A percentile compares a stretch with the other conserved stretches of the same genome.
Evolutionary conservation across 192 early-diverging fungal species (phyloP).

Genomic region (Pilaira anomala): DNA sequence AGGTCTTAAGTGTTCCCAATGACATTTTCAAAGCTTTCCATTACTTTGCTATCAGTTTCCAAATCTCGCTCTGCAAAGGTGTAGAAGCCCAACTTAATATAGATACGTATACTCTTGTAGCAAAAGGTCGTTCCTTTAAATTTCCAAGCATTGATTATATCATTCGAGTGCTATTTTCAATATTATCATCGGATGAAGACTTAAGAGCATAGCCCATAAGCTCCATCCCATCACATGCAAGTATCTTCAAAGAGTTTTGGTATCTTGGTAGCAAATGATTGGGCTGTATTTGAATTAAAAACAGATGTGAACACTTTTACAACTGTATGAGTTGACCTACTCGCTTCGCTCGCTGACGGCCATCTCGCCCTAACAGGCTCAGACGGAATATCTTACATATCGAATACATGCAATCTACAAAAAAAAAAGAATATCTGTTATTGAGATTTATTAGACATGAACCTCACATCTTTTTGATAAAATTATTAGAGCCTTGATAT

Average conservation of each 20-base stretch:
- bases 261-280: not conserved
- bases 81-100: not conserved
- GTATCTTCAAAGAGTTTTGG: not conserved
- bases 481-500: too few species aligned
- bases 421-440: too few species aligned
- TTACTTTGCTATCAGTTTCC: not conserved
- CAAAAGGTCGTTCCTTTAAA: not conserved
- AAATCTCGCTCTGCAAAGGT: constrained; percentile 9
- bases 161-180: not conserved
- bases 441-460: too few species aligned
- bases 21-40: not conserved
- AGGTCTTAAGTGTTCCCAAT: constrained; percentile 1
- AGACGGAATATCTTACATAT: too few species aligned
- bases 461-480: too few species aligned
- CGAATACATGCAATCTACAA: too few species aligned
- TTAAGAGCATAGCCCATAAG: constrained; percentile 5
- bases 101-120: not conserved
- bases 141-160: constrained; percentile 3
- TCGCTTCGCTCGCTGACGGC: too few species aligned
- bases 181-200: constrained; percentile 1
- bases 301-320: too few species aligned
- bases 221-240: not conserved
- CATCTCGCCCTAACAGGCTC: too few species aligned
- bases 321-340: too few species aligned
- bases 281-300: too few species aligned